A percentile compares a stretch with the other conserved stretches of the same genome.
These are phyloP conservation scores for Sarocladium strictum DNA, from an alignment of 2,329 filamentous ascomycete genomes.

Conservation along the genomic window DNA sequence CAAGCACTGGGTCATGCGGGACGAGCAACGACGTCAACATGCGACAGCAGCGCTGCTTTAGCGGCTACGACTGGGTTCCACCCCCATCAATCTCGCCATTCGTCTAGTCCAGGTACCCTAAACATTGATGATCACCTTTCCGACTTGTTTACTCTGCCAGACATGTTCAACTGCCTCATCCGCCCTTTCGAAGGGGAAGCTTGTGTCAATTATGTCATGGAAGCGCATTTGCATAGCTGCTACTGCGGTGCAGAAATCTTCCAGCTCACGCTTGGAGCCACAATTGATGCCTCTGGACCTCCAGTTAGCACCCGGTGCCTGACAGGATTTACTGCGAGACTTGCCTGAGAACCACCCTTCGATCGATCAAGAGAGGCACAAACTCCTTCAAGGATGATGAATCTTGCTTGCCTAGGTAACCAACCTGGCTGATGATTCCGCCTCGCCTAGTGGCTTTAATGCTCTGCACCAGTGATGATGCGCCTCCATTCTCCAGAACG, in stretches of 20 bases:
- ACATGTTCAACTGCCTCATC: slow-evolving; percentile 35
- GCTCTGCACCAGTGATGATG: slow-evolving; percentile 29
- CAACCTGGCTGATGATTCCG: slow-evolving; percentile 35
- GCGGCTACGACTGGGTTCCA: not conserved
- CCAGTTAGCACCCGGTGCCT: not conserved
- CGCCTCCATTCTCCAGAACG: slow-evolving; percentile 33
- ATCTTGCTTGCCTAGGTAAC: slow-evolving; percentile 30
- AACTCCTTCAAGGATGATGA: slow-evolving; percentile 25
- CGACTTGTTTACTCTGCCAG: slow-evolving; percentile 36
- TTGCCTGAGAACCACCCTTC: slow-evolving; percentile 25
- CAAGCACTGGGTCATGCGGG: not conserved
- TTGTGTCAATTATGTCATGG: slow-evolving; percentile 32
- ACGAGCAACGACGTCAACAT: slow-evolving; percentile 2
- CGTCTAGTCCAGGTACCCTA: slow-evolving; percentile 8
- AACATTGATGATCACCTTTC: slow-evolving; percentile 28
- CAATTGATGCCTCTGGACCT: slow-evolving; percentile 31
- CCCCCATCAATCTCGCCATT: not conserved
- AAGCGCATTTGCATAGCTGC: slow-evolving; percentile 26
- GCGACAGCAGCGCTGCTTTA: not conserved
- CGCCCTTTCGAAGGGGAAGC: slow-evolving; percentile 31
- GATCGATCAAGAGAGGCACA: slow-evolving; percentile 29
- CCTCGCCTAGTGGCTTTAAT: slow-evolving; percentile 33
- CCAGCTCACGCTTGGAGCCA: slow-evolving; percentile 32
- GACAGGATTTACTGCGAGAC: not conserved
- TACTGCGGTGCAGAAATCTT: slow-evolving; percentile 31